phyloP scores from a whole-genome alignment of 768 basidiomycete genomes.

The Phlebiopsis flavidoalba region DNA sequence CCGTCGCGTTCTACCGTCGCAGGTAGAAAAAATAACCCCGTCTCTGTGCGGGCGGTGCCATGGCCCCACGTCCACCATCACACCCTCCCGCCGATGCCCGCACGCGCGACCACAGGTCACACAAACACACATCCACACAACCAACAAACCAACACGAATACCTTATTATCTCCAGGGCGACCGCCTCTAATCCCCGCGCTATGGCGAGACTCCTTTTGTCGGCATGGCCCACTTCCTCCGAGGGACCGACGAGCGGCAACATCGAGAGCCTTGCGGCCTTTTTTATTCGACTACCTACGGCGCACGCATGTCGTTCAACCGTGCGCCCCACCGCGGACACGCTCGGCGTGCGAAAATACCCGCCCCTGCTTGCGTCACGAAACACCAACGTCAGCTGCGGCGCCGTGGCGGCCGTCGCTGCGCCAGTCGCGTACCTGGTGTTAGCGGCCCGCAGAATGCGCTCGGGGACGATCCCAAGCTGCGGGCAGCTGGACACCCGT shows the following conservation, averaged over 20 bases:
- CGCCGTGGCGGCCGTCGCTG: slow-evolving; percentile 20
- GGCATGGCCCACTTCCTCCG: slow-evolving; percentile 60
- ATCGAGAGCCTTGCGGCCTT: slow-evolving; percentile 48
- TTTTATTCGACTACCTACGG: slow-evolving; percentile 64
- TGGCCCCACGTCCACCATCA: not conserved
- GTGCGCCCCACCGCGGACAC: slow-evolving; percentile 43
- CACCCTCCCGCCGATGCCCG: not conserved
- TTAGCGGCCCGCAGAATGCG: slow-evolving; percentile 41
- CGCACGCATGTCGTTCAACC: slow-evolving; percentile 45
- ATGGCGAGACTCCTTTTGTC: too few relatives aligned
- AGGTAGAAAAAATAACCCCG: not conserved
- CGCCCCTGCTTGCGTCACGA: slow-evolving; percentile 51
- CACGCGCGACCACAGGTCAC: too few relatives aligned
- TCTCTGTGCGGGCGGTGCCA: not conserved
- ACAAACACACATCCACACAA: too few relatives aligned
- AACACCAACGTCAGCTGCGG: slow-evolving; percentile 28
- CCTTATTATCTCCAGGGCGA: too few relatives aligned
- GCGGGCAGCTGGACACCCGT: slow-evolving; percentile 31
- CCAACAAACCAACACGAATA: too few relatives aligned
- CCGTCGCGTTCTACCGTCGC: not conserved
- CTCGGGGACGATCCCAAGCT: slow-evolving; percentile 51
- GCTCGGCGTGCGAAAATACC: slow-evolving; percentile 29
- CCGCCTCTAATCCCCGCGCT: too few relatives aligned
- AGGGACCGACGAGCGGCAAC: slow-evolving; percentile 55
- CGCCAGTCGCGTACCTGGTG: slow-evolving; percentile 43